Percentiles rank a stretch among this genome's conserved stretches.
phyloP scores from a whole-genome alignment of 805 yeast species.

The Yarrowia porcina region DNA sequence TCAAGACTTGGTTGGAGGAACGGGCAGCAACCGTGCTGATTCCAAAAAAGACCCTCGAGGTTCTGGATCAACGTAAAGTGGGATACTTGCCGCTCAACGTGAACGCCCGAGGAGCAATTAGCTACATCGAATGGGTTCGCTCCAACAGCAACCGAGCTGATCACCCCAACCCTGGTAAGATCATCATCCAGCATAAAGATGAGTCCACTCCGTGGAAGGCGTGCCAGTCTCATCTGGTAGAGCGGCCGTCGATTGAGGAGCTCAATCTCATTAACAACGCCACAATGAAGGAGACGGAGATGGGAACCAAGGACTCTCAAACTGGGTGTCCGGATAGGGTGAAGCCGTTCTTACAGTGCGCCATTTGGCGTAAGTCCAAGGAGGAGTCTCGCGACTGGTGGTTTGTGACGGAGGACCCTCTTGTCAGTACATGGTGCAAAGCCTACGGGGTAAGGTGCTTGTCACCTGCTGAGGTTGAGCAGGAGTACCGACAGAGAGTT shows the following conservation, averaged over 20 bases:
- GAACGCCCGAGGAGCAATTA: constrained; percentile 2
- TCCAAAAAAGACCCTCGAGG: constrained; percentile 14
- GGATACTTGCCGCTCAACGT: constrained; percentile 12
- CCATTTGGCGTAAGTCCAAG: neutral
- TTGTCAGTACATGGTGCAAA: neutral
- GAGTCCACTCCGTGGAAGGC: constrained; percentile 5
- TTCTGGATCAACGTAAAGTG: neutral
- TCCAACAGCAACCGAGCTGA: neutral
- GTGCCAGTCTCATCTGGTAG: neutral
- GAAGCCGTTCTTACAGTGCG: neutral
- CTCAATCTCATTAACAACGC: constrained; percentile 19
- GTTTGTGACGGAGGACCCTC: constrained; percentile 4
- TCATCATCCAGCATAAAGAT: neutral
- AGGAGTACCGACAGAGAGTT: constrained; percentile 10
- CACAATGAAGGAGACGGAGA: constrained; percentile 13
- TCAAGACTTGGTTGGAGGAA: constrained; percentile 16
- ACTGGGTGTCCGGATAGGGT: neutral
- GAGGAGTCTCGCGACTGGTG: constrained; percentile 7
- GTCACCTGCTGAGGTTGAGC: constrained; percentile 5
- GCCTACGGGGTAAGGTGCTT: constrained; percentile 3
- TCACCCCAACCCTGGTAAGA: neutral
- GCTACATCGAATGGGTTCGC: neutral
- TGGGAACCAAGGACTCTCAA: neutral
- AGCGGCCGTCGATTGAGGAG: neutral
- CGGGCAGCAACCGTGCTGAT: constrained; percentile 10